Evolutionary conservation across 1,284 basidiomycete genomes (phyloP), one percentile per base, ranked within the genome.

Genomic region (Farysia itapuensis): DNA sequence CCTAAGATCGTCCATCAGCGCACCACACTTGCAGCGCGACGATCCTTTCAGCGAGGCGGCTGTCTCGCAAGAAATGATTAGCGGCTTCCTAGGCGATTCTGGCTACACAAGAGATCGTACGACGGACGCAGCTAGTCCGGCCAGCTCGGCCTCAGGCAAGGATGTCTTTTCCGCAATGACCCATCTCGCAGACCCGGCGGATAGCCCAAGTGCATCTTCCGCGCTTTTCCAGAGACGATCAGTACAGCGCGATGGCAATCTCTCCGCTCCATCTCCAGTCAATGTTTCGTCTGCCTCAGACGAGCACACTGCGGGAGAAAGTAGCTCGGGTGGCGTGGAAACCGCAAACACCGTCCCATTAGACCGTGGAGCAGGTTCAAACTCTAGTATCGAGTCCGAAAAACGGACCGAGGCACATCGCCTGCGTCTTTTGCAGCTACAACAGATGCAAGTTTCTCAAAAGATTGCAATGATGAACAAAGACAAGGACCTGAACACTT

Each of bases 181-280:
- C 2, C 34, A 53, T 22, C 23, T 53, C 9, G 29, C 5, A 5
- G 12, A 28, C 11, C 30, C 39, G 15, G 20, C 19, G 15, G 25
- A 7, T 9, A 49, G 36, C 18, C 45, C 49, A 4, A 45, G 45
- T 13, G 51, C 47, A 19, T 52, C 48, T 0, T 63, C 59, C 5
- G 64, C 64, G 1, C 46, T 69, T 3, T 67, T 63, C 46, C 61
- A 64, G 43, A 57, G 67, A 18, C 54, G 64, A 23, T 59, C 64
- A 24, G 43, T 43, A 4, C 54, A 58, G 49, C 59, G 57, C 18
- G 64, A 56, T 2, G 30, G 35, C 29, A 14, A 45, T 2, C 50
- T 69, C 36, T 39, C 48, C 1, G 44, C 45, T 6, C 67, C 67
- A n/a, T 26, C 48, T 4, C 67, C 67, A 9, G 60, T 69, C 19